phyloP scores from a whole-genome alignment of 2,329 filamentous ascomycete species.

The Sphaerostilbella broomeana region DNA sequence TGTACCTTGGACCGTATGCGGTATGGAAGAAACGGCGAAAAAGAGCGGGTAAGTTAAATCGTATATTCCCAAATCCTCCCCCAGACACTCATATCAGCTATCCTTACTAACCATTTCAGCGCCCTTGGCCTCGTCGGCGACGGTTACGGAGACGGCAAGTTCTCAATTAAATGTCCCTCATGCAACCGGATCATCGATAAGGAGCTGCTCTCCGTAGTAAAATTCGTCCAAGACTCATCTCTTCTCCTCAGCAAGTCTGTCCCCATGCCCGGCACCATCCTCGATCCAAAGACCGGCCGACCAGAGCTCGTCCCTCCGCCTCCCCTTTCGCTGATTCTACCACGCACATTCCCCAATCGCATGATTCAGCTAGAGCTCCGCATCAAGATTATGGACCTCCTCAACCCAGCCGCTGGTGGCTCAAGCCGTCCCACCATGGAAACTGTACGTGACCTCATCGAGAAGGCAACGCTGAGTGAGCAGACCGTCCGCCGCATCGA shows the following conservation, averaged over 20 bases:
- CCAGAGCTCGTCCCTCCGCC: slow-evolving; percentile 30
- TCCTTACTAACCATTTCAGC: too few relatives aligned
- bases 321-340: slow-evolving; percentile 16
- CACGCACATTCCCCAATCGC: slow-evolving; percentile 51
- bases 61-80: background rate
- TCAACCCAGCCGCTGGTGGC: slow-evolving; percentile 19
- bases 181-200: slow-evolving; percentile 49
- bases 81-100: background rate
- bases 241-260: slow-evolving; percentile 11
- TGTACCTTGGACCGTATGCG: slow-evolving; percentile 56
- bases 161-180: slow-evolving; percentile 40
- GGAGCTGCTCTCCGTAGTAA: slow-evolving; percentile 51
- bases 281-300: slow-evolving; percentile 46
- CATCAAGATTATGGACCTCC: slow-evolving; percentile 34
- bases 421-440: slow-evolving; percentile 35
- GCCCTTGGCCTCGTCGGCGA: slow-evolving; percentile 29
- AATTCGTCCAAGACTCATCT: slow-evolving; percentile 42
- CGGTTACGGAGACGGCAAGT: slow-evolving; percentile 54
- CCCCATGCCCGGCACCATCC: slow-evolving; percentile 63
- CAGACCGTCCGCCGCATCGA: slow-evolving; percentile 36
- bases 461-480: slow-evolving; percentile 35
- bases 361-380: slow-evolving; percentile 44
- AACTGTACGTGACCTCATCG: slow-evolving; percentile 44
- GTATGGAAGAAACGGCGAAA: slow-evolving; percentile 23
- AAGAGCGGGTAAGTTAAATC: background rate